These are phyloP conservation scores for Dactylellina leptospora DNA, from an alignment of 2,329 filamentous ascomycete species.

Conservation along the genomic window DNA sequence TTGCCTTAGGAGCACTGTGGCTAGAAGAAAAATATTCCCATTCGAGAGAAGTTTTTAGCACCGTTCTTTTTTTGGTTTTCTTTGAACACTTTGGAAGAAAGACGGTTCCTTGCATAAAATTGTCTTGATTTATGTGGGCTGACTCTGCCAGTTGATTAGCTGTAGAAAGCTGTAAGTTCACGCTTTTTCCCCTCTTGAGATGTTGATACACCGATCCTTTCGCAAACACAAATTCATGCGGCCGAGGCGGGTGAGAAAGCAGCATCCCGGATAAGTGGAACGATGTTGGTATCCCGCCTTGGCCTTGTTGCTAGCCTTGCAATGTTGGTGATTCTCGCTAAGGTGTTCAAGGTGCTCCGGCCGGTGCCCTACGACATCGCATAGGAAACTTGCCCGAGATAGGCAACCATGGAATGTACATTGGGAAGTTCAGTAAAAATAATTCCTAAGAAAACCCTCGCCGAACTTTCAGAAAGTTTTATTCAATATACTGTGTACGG, in stretches of 20 bases:
- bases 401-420: too few relatives aligned
- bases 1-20: slow-evolving; percentile 32
- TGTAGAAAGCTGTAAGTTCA: slow-evolving; percentile 4
- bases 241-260: slow-evolving; percentile 11
- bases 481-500: too few relatives aligned
- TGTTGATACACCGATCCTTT: slow-evolving; percentile 24
- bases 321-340: slow-evolving; percentile 10
- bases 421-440: too few relatives aligned
- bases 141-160: slow-evolving; percentile 26
- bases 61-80: slow-evolving; percentile 45
- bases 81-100: slow-evolving; percentile 5
- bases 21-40: slow-evolving; percentile 24
- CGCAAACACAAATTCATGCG: slow-evolving; percentile 10
- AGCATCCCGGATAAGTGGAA: slow-evolving; percentile 40
- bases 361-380: too few relatives aligned
- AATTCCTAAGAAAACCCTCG: too few relatives aligned
- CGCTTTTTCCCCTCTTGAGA: slow-evolving; percentile 12
- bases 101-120: slow-evolving; percentile 50
- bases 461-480: too few relatives aligned
- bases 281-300: slow-evolving; percentile 38
- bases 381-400: too few relatives aligned
- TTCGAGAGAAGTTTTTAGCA: too few relatives aligned
- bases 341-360: too few relatives aligned
- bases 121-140: slow-evolving; percentile 37
- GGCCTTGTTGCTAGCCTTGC: slow-evolving; percentile 16